phyloP scores from a whole-genome alignment of 257 asterid genomes.

The Primulina huaijiensis region DNA sequence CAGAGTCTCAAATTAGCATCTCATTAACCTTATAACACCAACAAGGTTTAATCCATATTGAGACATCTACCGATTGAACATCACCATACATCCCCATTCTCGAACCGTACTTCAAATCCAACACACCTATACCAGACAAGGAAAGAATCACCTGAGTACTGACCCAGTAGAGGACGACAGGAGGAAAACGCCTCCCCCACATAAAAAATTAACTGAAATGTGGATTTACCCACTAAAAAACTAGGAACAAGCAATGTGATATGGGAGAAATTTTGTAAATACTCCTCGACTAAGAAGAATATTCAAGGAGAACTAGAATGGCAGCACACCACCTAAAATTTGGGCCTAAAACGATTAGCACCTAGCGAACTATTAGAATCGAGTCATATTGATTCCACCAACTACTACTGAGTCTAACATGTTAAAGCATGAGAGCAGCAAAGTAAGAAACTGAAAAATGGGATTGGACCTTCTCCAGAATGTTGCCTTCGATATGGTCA shows the following conservation, averaged over 20 bases:
- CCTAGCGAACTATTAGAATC: neutral
- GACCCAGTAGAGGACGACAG: too few species aligned
- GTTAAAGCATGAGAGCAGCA: neutral
- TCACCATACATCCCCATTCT: too few species aligned
- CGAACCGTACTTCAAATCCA: too few species aligned
- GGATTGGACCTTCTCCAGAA: slow-evolving; percentile 18
- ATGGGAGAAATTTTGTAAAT: neutral
- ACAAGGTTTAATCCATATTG: too few species aligned
- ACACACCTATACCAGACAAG: too few species aligned
- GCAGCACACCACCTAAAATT: neutral
- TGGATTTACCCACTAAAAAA: neutral
- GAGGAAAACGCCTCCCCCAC: too few species aligned
- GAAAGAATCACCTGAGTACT: too few species aligned
- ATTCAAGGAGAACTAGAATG: neutral
- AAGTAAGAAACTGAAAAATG: neutral
- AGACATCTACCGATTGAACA: too few species aligned
- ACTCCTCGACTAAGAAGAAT: neutral
- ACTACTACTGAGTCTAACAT: neutral
- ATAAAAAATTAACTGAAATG: neutral
- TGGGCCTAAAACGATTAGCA: neutral
- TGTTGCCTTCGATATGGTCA: slow-evolving; percentile 9
- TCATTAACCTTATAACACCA: too few species aligned
- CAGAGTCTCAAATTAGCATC: too few species aligned
- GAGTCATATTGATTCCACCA: neutral
- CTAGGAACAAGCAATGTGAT: neutral